Evolutionary conservation across 768 basidiomycete species (phyloP).

Genomic region (Pleurotus salmoneostramineus): DNA sequence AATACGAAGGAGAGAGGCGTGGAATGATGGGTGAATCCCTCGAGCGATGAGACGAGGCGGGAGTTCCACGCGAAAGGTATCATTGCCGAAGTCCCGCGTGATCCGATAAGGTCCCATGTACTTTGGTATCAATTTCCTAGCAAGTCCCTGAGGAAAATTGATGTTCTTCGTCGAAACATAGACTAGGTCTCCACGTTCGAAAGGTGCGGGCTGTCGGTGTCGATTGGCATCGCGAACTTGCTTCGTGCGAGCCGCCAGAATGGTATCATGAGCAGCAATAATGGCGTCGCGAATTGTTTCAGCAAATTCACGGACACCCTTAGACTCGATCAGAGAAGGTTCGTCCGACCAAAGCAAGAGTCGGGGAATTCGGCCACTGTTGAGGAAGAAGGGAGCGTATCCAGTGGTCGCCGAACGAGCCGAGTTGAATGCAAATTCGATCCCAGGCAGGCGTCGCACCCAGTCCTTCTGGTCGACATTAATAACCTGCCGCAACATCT

Average conservation of each 20-base stretch:
- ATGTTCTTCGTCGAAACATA: slow-evolving; percentile 22
- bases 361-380: slow-evolving; percentile 16
- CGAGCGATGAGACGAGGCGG: slow-evolving; percentile 10
- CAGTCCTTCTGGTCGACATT: slow-evolving; percentile 22
- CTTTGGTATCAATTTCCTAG: slow-evolving; percentile 28
- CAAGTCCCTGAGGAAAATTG: slow-evolving; percentile 17
- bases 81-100: slow-evolving; percentile 6
- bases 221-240: slow-evolving; percentile 9
- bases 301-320: slow-evolving; percentile 11
- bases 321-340: slow-evolving; percentile 15
- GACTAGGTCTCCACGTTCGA: not conserved
- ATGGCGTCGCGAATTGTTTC: not conserved
- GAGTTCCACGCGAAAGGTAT: slow-evolving; percentile 7
- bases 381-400: slow-evolving; percentile 29
- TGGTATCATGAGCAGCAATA: slow-evolving; percentile 23
- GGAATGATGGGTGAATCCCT: slow-evolving; percentile 25
- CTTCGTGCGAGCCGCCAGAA: slow-evolving; percentile 12
- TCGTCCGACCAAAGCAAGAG: slow-evolving; percentile 16
- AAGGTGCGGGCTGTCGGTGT: slow-evolving; percentile 2
- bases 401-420: slow-evolving; percentile 29
- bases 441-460: slow-evolving; percentile 21
- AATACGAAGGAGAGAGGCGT: slow-evolving; percentile 21
- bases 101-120: slow-evolving; percentile 21
- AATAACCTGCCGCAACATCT: slow-evolving; percentile 22
- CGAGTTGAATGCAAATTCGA: slow-evolving; percentile 33